These are phyloP conservation scores for Lactarius akahatsu DNA, from an alignment of 768 basidiomycete genomes.

Conservation along the genomic window DNA sequence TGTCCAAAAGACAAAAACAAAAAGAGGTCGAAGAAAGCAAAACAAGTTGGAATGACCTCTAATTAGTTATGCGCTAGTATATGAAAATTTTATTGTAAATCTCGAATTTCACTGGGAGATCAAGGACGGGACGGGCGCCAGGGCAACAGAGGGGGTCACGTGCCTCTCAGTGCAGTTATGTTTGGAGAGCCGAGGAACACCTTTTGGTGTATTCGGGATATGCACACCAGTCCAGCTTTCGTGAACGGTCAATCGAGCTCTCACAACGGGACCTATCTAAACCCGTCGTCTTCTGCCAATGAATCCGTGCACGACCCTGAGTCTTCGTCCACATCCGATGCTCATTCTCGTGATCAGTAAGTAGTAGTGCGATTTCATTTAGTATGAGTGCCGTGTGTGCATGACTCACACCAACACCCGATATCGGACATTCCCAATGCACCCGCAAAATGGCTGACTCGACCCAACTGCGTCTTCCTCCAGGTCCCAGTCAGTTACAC, in stretches of 20 bases:
- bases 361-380: slow-evolving; percentile 1
- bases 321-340: background rate
- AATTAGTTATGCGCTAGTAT: too few relatives aligned
- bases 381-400: background rate
- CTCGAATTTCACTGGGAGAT: too few relatives aligned
- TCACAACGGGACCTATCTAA: background rate
- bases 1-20: too few relatives aligned
- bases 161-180: background rate
- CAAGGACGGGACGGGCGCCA: too few relatives aligned
- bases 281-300: background rate
- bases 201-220: background rate
- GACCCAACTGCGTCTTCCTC: slow-evolving; percentile 5
- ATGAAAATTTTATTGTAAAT: too few relatives aligned
- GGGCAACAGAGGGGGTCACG: background rate
- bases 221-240: background rate
- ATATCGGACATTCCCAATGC: background rate
- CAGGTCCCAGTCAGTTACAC: slow-evolving; percentile 15
- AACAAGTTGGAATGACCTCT: too few relatives aligned
- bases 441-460: background rate
- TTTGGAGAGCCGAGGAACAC: background rate
- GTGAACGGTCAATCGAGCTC: background rate
- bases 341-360: background rate
- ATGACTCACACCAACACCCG: background rate
- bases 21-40: too few relatives aligned
- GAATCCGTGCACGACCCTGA: background rate